Evolutionary conservation across 306 rosid genomes (phyloP).

Genomic region (Heteromeles arbutifolia): DNA sequence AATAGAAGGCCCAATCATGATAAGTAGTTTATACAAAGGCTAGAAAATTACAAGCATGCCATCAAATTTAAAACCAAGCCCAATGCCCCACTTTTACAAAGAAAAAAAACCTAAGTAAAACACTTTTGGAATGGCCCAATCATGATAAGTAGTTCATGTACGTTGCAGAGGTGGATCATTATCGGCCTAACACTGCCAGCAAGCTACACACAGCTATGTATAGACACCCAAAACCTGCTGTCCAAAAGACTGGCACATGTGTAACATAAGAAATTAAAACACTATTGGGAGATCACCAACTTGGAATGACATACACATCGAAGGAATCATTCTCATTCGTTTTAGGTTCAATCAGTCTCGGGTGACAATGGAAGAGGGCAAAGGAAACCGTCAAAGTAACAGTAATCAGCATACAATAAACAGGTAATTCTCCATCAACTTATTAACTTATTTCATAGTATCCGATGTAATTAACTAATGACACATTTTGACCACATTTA

Average conservation of each 20-base stretch:
- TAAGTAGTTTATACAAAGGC: background rate
- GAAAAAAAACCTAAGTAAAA: too few relatives aligned
- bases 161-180: background rate
- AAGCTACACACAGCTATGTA: background rate
- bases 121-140: too few relatives aligned
- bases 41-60: background rate
- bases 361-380: background rate
- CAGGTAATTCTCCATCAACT: background rate
- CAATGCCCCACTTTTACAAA: background rate
- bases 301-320: background rate
- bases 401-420: background rate
- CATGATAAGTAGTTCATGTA: background rate
- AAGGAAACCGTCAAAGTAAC: background rate
- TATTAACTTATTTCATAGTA: background rate
- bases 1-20: background rate
- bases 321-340: background rate
- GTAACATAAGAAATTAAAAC: background rate
- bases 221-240: background rate
- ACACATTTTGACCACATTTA: background rate
- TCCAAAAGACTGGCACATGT: background rate
- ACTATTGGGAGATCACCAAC: background rate
- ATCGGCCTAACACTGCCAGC: background rate
- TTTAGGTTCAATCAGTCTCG: background rate
- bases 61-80: background rate
- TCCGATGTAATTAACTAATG: background rate